These are phyloP conservation scores for Argentina anserina DNA, from an alignment of 306 rosid genomes.

Conservation along the genomic window DNA sequence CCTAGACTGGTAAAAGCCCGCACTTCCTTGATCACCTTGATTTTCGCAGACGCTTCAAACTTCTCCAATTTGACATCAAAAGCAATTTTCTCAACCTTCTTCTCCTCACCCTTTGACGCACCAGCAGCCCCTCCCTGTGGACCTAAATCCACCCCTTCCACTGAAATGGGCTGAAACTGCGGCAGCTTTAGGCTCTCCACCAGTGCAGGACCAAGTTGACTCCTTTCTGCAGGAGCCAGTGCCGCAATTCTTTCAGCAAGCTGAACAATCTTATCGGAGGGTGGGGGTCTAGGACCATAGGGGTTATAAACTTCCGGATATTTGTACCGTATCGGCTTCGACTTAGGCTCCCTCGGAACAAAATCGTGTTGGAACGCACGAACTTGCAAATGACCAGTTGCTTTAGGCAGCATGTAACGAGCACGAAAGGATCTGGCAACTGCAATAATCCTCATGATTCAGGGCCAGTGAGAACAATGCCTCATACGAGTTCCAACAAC, in stretches of 20 bases:
- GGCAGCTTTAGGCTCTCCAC: slow-evolving; percentile 23
- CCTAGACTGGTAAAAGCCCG: slow-evolving; percentile 32
- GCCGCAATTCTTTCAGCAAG: slow-evolving; percentile 28
- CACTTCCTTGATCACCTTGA: slow-evolving; percentile 40
- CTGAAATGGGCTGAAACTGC: slow-evolving; percentile 22
- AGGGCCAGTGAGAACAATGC: slow-evolving; percentile 1
- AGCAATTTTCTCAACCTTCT: slow-evolving; percentile 32
- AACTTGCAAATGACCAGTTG: slow-evolving; percentile 24
- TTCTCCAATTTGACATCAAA: slow-evolving; percentile 36
- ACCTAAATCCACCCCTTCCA: slow-evolving; percentile 28
- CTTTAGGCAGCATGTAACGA: background rate
- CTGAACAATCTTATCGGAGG: slow-evolving; percentile 28
- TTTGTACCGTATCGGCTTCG: slow-evolving; percentile 22
- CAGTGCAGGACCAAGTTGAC: slow-evolving; percentile 31
- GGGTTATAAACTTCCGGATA: slow-evolving; percentile 32
- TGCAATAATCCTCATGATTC: slow-evolving; percentile 25
- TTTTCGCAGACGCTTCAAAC: slow-evolving; percentile 24
- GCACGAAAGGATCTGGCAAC: slow-evolving; percentile 16
- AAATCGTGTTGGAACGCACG: slow-evolving; percentile 35
- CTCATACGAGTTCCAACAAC: background rate
- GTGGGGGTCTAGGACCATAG: slow-evolving; percentile 28
- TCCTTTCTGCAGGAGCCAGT: slow-evolving; percentile 24
- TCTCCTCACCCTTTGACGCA: slow-evolving; percentile 24
- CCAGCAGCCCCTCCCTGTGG: slow-evolving; percentile 21
- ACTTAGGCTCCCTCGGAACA: slow-evolving; percentile 28